Conservation (phyloP, 495 filamentous ascomycete genomes). For the Tuber brumale region DNA sequence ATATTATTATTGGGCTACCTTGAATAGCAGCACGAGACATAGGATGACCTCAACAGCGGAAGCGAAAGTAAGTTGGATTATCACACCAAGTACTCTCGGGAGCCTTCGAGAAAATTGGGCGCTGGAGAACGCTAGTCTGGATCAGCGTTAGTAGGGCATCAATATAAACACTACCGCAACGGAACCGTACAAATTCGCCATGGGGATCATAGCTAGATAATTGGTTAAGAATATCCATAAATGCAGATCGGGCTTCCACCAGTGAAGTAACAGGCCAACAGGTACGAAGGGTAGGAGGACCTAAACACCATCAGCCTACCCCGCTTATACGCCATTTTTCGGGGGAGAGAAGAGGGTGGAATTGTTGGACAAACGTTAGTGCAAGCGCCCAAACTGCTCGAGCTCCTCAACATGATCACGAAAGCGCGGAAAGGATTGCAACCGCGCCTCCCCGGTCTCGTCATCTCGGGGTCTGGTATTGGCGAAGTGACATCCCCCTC, state of each 20-base stretch:
- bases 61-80: slow-evolving; percentile 69
- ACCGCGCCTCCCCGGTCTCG: not conserved
- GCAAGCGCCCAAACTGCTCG: slow-evolving; percentile 17
- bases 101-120: not conserved
- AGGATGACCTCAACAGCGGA: slow-evolving; percentile 76
- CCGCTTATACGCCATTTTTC: not conserved
- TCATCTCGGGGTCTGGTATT: slow-evolving; percentile 1
- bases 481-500: not conserved
- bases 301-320: slow-evolving; percentile 38
- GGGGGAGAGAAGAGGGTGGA: not conserved
- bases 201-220: slow-evolving; percentile 79
- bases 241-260: slow-evolving; percentile 55
- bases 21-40: slow-evolving; percentile 64
- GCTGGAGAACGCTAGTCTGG: slow-evolving; percentile 1
- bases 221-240: slow-evolving; percentile 63
- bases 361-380: slow-evolving; percentile 9
- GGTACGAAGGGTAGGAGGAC: slow-evolving; percentile 72
- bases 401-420: slow-evolving; percentile 10
- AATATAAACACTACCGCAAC: slow-evolving; percentile 65
- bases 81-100: slow-evolving; percentile 62
- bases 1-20: slow-evolving; percentile 30
- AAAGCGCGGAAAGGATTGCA: slow-evolving; percentile 14
- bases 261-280: slow-evolving; percentile 59
- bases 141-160: slow-evolving; percentile 46
- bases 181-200: slow-evolving; percentile 81